Evolutionary conservation across 495 filamentous ascomycete genomes (phyloP), one percentile per base, ranked within the genome.

Genomic region (Penicillium steckii): DNA sequence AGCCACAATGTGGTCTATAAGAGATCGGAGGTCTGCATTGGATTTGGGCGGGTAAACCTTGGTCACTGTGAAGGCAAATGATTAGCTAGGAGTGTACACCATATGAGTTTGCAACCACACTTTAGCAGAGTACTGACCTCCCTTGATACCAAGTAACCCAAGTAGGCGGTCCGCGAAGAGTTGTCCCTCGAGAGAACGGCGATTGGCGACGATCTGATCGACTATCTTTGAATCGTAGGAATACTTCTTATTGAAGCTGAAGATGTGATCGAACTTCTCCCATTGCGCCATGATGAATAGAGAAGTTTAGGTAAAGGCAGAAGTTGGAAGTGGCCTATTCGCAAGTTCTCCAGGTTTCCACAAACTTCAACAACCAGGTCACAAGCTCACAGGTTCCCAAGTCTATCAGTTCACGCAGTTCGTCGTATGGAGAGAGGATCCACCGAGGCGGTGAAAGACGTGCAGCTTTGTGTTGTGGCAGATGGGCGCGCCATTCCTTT

Each of bases 121-220:
- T 25, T 8, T 3, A 22, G 33, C 38, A 29, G 43, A 46, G 29
- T 37, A 35, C 67, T 46, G 73, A 89, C 88, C 78, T 73, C 81
- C 76, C 64, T 79, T 82, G 53, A 93, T 76, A 25, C 83, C 80
- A n/a, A 90, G 72, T n/a, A 85, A 72, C 46, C 79, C 81, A 38
- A 92, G 71, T 26, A 91, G 78, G 44, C 81, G 80, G 64, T 93
- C 89, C 56, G 90, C 83, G 64, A 91, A 91, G 35, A 91, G 77
- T 42, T 80, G 73, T 54, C 85, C 83, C 49, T 84, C 81, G 23
- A 91, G 70, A 17, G 66, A 69, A 37, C 81, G 81, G 48, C 87
- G 85, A 54, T 81, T 81, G 21, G 73, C 67, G 48, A 83, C 72
- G 54, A 91, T 87, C 19, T 77, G 73, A 12, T 84, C 72, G 54